phyloP scores from a whole-genome alignment of 257 asterid species.

The Primulina eburnea region DNA sequence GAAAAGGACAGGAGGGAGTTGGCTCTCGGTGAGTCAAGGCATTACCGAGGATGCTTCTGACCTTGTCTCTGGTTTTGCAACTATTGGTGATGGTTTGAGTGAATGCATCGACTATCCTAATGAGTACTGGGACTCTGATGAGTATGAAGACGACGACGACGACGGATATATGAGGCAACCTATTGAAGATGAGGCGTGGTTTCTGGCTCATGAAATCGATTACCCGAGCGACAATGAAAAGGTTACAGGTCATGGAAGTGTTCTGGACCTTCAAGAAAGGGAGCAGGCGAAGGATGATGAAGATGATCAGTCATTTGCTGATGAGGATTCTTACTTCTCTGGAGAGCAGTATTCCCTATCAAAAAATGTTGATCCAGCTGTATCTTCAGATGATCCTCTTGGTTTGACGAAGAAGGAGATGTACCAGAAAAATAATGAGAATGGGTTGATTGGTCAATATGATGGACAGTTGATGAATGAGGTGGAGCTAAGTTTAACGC shows the following conservation, averaged over 20 bases:
- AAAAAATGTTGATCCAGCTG: conserved; percentile 51
- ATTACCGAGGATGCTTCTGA: conserved; percentile 96
- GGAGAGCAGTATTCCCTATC: conserved; percentile 74
- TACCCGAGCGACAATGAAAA: conserved; percentile 96
- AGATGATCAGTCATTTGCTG: conserved; percentile 82
- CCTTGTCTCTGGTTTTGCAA: conserved; percentile 94
- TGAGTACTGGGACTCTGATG: conserved; percentile 97
- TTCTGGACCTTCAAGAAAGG: conserved; percentile 72
- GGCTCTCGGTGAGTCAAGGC: conserved; percentile 97
- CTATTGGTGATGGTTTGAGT: conserved; percentile 86
- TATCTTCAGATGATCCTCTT: conserved; percentile 52
- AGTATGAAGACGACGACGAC: conserved; percentile 92
- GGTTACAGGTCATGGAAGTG: conserved; percentile 76
- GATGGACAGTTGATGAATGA: conserved; percentile 92
- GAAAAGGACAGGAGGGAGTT: conserved; percentile 69
- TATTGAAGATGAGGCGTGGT: conserved; percentile 97
- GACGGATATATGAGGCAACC: conserved; percentile 98
- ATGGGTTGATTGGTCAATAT: conserved; percentile 57
- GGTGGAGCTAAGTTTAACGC: conserved; percentile 77
- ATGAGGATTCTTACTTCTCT: conserved; percentile 86
- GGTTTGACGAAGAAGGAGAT: conserved; percentile 47
- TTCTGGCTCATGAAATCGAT: conserved; percentile 96
- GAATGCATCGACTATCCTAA: conserved; percentile 84
- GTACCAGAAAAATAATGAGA: conserved; percentile 39
- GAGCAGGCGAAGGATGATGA: conserved; percentile 67